A percentile compares a stretch with the other conserved stretches of the same genome.
These are phyloP conservation scores for Colletotrichum lini DNA, from an alignment of 2,329 filamentous ascomycete genomes.

Conservation along the genomic window DNA sequence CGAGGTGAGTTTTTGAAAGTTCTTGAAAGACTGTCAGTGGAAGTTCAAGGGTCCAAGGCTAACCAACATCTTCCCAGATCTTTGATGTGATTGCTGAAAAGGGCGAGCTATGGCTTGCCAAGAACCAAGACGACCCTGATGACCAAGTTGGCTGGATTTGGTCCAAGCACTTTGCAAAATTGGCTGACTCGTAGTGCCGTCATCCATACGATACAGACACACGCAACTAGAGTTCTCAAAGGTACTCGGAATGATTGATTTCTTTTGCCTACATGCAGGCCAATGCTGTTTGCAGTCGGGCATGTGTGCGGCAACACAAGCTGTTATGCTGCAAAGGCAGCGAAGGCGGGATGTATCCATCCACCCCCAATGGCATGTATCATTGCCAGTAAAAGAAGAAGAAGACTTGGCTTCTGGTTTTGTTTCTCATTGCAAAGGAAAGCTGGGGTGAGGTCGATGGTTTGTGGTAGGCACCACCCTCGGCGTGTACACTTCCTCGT, in stretches of 20 bases:
- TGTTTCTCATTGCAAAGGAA: conserved; percentile 1
- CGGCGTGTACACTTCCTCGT: conserved; percentile 19
- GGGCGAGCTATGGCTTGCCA: conserved; percentile 96
- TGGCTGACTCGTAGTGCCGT: conserved; percentile 64
- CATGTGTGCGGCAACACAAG: conserved; percentile 28
- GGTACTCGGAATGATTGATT: conserved; percentile 17
- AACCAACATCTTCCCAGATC: conserved; percentile 64
- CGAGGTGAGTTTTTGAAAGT: conserved; percentile 73
- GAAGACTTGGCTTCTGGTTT: background rate
- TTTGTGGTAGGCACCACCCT: background rate
- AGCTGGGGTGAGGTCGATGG: background rate
- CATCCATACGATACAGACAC: background rate
- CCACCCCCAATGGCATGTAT: conserved; percentile 15
- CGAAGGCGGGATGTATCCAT: conserved; percentile 16
- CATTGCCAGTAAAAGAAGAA: conserved; percentile 12
- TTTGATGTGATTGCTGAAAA: conserved; percentile 96
- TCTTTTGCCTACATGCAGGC: conserved; percentile 9
- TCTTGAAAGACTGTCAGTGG: background rate
- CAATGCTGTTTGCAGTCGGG: conserved; percentile 32
- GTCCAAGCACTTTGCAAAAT: conserved; percentile 94
- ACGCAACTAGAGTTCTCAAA: conserved; percentile 34
- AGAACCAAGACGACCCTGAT: conserved; percentile 91
- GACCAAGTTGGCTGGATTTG: conserved; percentile 96
- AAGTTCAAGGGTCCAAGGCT: conserved; percentile 14
- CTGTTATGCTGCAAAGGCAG: conserved; percentile 7